Base-by-base conservation (phyloP, 2,329 filamentous ascomycete species). In the Colletotrichum cereale region DNA sequence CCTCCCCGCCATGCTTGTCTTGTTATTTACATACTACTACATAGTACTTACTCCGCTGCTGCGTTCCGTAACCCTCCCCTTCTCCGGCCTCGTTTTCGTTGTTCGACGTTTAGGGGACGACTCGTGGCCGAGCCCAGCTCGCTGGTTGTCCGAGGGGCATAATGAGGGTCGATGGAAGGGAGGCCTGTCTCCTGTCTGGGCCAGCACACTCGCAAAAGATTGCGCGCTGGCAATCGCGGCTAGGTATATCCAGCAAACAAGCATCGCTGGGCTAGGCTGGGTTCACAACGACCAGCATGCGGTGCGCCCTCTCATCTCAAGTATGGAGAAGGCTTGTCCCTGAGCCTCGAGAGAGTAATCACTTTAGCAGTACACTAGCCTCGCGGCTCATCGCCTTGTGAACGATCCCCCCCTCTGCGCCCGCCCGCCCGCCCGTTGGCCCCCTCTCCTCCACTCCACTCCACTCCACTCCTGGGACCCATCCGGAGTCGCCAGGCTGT, bases 171-270 rank as follows among this genome's bases (percentile, higher is more conserved):
- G 42, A 62, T n/a, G 21, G 24, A 50, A 50, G 21, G 24, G 29
- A 56, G 38, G 57, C 42, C n/a, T 62, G n/a, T 8, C n/a, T 58
- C 42, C n/a, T 62, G n/a, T 8, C n/a, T 58, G 10, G n/a, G 24
- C n/a, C 50, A 42, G 55, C 29, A 38, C 29, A 29, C 44, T 16
- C n/a, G 31, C 24, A 50, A 21, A 50, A 21, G 7, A 29, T 38
- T 42, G 34, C 21, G 34, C 21, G n/a, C 34, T 52, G 64, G 53
- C 57, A 62, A 50, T 16, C 40, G 42, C 14, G 42, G 8, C n/a
- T n/a, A n/a, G n/a, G 7, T 12, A 42, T 67, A 62, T 50, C 64
- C 67, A 71, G 57, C 57, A 67, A 62, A 67, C 63, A 71, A 71
- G 57, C 67, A 71, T 67, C 56, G 48, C 47, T 62, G 48, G 48